phyloP scores from a whole-genome alignment of 2,329 filamentous ascomycete genomes.

The Fusarium keratoplasticum region DNA sequence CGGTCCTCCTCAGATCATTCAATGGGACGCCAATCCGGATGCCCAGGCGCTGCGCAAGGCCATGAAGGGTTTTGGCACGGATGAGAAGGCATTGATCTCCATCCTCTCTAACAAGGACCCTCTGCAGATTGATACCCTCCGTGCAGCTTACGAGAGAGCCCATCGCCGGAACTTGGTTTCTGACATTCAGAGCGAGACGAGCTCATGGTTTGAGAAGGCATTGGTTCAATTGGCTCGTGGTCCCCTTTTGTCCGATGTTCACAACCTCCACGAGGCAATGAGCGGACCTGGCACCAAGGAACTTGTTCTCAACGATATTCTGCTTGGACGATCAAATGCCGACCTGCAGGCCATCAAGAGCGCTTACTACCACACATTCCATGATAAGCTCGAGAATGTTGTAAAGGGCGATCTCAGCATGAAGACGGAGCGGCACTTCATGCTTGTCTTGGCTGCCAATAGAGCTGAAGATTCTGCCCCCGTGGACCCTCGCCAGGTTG shows the following conservation, averaged over 20 bases:
- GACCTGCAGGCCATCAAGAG: slow-evolving; percentile 89
- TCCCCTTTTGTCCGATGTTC: slow-evolving; percentile 81
- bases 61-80: slow-evolving; percentile 94
- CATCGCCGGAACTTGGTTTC: slow-evolving; percentile 76
- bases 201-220: slow-evolving; percentile 78
- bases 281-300: slow-evolving; percentile 89
- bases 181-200: slow-evolving; percentile 83
- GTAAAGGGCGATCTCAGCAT: slow-evolving; percentile 84
- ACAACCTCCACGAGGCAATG: slow-evolving; percentile 77
- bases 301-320: slow-evolving; percentile 83
- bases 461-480: slow-evolving; percentile 83
- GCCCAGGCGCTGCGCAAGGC: slow-evolving; percentile 80
- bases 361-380: slow-evolving; percentile 77
- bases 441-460: slow-evolving; percentile 80
- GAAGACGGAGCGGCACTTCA: slow-evolving; percentile 88
- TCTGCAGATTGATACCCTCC: slow-evolving; percentile 77
- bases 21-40: slow-evolving; percentile 75
- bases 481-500: slow-evolving; percentile 77
- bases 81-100: slow-evolving; percentile 81
- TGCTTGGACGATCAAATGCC: slow-evolving; percentile 86
- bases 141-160: slow-evolving; percentile 72
- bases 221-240: slow-evolving; percentile 82
- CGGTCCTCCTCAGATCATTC: slow-evolving; percentile 74
- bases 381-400: slow-evolving; percentile 74
- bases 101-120: slow-evolving; percentile 80